phyloP scores from a whole-genome alignment of 2,329 filamentous ascomycete genomes.

The Albifimbria verrucaria region DNA sequence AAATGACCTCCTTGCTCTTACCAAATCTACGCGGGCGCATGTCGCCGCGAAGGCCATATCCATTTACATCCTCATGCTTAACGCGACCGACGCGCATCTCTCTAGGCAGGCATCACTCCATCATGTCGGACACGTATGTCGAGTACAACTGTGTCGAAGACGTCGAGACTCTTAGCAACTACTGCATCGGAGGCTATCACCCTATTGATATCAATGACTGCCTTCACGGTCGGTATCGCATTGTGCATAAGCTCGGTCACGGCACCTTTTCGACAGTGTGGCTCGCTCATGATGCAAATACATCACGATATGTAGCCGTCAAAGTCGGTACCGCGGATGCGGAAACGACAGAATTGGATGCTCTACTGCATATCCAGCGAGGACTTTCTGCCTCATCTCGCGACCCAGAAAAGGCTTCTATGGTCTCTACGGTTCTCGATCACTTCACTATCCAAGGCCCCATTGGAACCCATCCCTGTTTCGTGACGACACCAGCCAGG shows the following conservation, averaged over 20 bases:
- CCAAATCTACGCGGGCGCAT: neutral
- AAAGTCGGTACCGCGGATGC: slow-evolving; percentile 27
- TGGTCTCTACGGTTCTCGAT: slow-evolving; percentile 19
- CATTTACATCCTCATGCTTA: neutral
- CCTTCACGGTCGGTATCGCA: slow-evolving; percentile 23
- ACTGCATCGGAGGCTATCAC: slow-evolving; percentile 34
- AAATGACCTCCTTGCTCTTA: neutral
- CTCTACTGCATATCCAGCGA: slow-evolving; percentile 17
- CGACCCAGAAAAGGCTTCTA: neutral
- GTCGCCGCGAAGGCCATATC: neutral
- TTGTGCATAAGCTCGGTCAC: slow-evolving; percentile 26
- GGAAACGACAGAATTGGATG: slow-evolving; percentile 14
- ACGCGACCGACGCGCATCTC: neutral
- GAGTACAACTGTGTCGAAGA: slow-evolving; percentile 16
- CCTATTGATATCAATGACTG: slow-evolving; percentile 33
- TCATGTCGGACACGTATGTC: neutral
- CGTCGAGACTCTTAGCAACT: slow-evolving; percentile 22
- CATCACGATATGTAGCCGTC: slow-evolving; percentile 26
- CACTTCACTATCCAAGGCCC: slow-evolving; percentile 19
- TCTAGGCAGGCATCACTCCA: neutral
- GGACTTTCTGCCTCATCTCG: neutral
- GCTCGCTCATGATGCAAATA: slow-evolving; percentile 25
- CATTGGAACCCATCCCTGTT: slow-evolving; percentile 25
- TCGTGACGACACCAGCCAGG: slow-evolving; percentile 21
- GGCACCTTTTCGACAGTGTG: slow-evolving; percentile 29